phyloP scores from a whole-genome alignment of 257 asterid genomes.

The Coffea eugenioides region DNA sequence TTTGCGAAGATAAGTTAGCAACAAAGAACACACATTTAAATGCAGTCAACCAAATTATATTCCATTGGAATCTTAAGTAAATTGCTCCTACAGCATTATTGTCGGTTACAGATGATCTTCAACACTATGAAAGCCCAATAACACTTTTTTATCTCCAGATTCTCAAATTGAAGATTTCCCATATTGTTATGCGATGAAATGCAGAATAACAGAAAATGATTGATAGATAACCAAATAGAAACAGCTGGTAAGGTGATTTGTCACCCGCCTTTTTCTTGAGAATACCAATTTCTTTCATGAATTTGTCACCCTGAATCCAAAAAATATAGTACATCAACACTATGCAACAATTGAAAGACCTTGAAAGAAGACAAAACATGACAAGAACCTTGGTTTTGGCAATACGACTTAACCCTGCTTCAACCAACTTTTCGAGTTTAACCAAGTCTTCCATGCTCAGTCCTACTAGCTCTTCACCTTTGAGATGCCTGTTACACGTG shows the following conservation, averaged over 20 bases:
- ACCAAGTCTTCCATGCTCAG: slow-evolving; percentile 60
- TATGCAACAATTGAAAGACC: neutral
- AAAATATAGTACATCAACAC: neutral
- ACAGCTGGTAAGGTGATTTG: neutral
- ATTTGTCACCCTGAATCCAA: slow-evolving; percentile 50
- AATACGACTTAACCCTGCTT: slow-evolving; percentile 55
- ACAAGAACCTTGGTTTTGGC: slow-evolving; percentile 46
- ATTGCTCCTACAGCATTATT: neutral
- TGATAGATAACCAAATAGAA: neutral
- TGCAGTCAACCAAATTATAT: too few species aligned
- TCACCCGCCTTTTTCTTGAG: slow-evolving; percentile 61
- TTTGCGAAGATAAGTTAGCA: neutral
- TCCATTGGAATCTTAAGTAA: neutral
- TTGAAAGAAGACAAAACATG: neutral
- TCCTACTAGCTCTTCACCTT: slow-evolving; percentile 72
- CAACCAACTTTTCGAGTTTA: slow-evolving; percentile 61
- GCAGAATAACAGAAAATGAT: neutral
- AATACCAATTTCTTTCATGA: slow-evolving; percentile 46
- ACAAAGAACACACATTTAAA: neutral
- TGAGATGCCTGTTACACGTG: slow-evolving; percentile 45
- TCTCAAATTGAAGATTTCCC: too few species aligned
- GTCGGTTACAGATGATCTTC: neutral
- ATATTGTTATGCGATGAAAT: too few species aligned
- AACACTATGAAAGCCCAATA: too few species aligned
- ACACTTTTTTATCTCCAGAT: too few species aligned